A percentile compares a stretch with the other conserved stretches of the same genome.
These are phyloP conservation scores for Ustilago vetiveriae DNA, from an alignment of 1,284 basidiomycete genomes.

Conservation along the genomic window DNA sequence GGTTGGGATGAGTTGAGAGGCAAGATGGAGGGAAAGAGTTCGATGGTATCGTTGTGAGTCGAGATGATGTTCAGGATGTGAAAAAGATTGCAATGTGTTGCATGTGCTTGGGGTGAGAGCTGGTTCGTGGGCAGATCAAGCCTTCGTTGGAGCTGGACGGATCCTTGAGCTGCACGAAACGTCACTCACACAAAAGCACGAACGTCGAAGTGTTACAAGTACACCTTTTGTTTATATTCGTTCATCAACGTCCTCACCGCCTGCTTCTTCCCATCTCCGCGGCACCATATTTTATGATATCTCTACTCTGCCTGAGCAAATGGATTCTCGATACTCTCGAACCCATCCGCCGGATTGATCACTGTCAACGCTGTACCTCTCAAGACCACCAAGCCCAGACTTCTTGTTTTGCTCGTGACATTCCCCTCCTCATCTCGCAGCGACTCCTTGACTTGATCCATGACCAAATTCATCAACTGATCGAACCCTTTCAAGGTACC, in stretches of 20 bases:
- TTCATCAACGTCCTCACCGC: not conserved
- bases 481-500: conserved; percentile 95
- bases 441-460: conserved; percentile 86
- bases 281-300: too few relatives aligned
- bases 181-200: too few relatives aligned
- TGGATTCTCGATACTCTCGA: conserved; percentile 65
- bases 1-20: conserved; percentile 39
- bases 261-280: too few relatives aligned
- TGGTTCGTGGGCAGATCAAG: too few relatives aligned
- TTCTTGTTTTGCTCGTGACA: conserved; percentile 51
- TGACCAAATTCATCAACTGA: conserved; percentile 92
- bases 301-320: conserved; percentile 52
- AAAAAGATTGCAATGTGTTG: too few relatives aligned
- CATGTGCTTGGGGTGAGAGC: too few relatives aligned
- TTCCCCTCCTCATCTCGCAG: conserved; percentile 67
- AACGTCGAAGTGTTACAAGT: not conserved
- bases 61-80: not conserved
- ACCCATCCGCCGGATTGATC: conserved; percentile 65
- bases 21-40: not conserved
- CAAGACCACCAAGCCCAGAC: conserved; percentile 63
- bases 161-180: too few relatives aligned
- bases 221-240: conserved; percentile 1
- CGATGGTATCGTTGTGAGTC: too few relatives aligned
- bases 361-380: conserved; percentile 64
- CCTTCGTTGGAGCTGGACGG: too few relatives aligned